A percentile compares a stretch with the other conserved stretches of the same genome.
phyloP scores from a whole-genome alignment of 1,139 yeast species.

The Hemisphaericaspora xylofermentans region DNA sequence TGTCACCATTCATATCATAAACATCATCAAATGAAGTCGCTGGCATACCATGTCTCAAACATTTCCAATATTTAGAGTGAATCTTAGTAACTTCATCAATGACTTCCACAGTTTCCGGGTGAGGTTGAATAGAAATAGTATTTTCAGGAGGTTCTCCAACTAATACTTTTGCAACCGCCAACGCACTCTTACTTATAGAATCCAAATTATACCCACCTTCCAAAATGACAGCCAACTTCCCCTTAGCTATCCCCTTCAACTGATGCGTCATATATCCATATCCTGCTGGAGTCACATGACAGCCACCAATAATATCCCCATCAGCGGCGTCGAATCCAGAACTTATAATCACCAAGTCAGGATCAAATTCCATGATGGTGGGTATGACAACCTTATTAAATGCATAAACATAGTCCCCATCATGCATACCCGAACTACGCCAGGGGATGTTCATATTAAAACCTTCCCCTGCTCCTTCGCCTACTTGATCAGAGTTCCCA shows the following conservation, averaged over 20 bases:
- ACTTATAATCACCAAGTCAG: conserved; percentile 88
- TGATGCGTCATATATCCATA: conserved; percentile 95
- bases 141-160: conserved; percentile 95
- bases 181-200: conserved; percentile 84
- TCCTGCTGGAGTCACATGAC: conserved; percentile 93
- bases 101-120: conserved; percentile 79
- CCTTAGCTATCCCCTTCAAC: conserved; percentile 83
- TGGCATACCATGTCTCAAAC: conserved; percentile 69
- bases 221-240: conserved; percentile 82
- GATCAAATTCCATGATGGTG: conserved; percentile 82
- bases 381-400: conserved; percentile 89
- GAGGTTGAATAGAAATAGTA: conserved; percentile 59
- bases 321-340: conserved; percentile 99
- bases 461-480: conserved; percentile 86
- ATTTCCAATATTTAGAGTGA: conserved; percentile 88
- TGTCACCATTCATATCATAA: conserved; percentile 31
- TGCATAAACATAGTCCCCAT: conserved; percentile 93
- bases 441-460: conserved; percentile 89
- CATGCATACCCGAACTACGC: conserved; percentile 91
- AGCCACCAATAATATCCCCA: conserved; percentile 97
- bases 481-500: conserved; percentile 77
- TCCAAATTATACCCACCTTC: conserved; percentile 98
- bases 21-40: conserved; percentile 39
- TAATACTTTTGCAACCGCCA: conserved; percentile 87
- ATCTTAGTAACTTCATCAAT: conserved; percentile 77